These are phyloP conservation scores for Malassezia brasiliensis DNA, from an alignment of 1,284 basidiomycete species.

Conservation along the genomic window DNA sequence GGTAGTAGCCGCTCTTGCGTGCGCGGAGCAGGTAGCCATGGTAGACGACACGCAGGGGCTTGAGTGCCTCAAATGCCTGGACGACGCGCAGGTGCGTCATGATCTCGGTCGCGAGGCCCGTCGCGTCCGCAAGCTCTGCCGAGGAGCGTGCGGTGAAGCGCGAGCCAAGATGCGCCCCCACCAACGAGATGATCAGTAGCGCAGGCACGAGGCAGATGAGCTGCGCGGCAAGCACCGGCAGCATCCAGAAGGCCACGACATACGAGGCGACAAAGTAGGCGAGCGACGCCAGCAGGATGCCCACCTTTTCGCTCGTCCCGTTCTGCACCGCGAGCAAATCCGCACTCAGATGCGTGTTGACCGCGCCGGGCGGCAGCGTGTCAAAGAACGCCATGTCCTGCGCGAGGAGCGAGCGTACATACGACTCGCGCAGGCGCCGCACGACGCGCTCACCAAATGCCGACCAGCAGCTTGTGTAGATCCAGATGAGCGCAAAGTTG, in stretches of 20 bases:
- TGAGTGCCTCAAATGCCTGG: slow-evolving; percentile 31
- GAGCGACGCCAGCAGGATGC: slow-evolving; percentile 30
- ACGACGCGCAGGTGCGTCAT: slow-evolving; percentile 31
- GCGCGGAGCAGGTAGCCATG: slow-evolving; percentile 29
- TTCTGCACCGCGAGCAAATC: slow-evolving; percentile 35
- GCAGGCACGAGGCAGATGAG: slow-evolving; percentile 31
- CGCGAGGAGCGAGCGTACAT: slow-evolving; percentile 50
- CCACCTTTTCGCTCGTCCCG: slow-evolving; percentile 38
- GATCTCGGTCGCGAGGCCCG: slow-evolving; percentile 28
- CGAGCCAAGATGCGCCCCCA: slow-evolving; percentile 27
- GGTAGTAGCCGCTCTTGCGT: slow-evolving; percentile 24
- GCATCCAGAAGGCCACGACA: slow-evolving; percentile 30
- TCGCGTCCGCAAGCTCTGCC: slow-evolving; percentile 28
- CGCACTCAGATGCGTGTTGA: slow-evolving; percentile 28
- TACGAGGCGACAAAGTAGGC: slow-evolving; percentile 35
- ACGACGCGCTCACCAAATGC: slow-evolving; percentile 33
- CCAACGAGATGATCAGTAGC: slow-evolving; percentile 23
- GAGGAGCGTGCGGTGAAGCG: slow-evolving; percentile 26
- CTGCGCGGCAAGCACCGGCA: slow-evolving; percentile 29
- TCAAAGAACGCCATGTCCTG: slow-evolving; percentile 49
- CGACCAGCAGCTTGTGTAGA: slow-evolving; percentile 38
- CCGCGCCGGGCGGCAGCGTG: slow-evolving; percentile 28
- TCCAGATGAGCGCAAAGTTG: slow-evolving; percentile 41
- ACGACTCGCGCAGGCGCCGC: slow-evolving; percentile 47
- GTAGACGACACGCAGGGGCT: slow-evolving; percentile 27